Conservation (phyloP, 805 yeast genomes). For the Cyberlindnera maritima region DNA sequence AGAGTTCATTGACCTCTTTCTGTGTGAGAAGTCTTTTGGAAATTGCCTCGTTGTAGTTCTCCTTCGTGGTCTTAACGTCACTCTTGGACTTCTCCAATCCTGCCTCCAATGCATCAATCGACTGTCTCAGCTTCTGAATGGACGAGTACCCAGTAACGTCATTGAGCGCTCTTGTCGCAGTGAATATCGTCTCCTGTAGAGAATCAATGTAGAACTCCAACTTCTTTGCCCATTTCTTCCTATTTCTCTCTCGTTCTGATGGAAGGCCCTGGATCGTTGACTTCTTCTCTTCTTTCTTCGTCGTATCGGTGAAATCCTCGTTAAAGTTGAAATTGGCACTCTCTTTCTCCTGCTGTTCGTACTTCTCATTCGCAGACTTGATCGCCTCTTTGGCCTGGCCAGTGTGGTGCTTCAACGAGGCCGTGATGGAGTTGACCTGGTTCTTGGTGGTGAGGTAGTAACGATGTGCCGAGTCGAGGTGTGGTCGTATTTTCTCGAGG, state of each 20-base stretch:
- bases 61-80: conserved; percentile 47
- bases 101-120: conserved; percentile 55
- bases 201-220: conserved; percentile 51
- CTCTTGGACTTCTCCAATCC: conserved; percentile 47
- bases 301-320: conserved; percentile 28
- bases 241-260: conserved; percentile 40
- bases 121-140: conserved; percentile 66
- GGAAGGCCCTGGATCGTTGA: conserved; percentile 39
- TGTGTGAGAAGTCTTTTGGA: conserved; percentile 67
- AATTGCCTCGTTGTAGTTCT: conserved; percentile 56
- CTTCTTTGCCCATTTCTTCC: conserved; percentile 41
- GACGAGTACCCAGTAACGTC: conserved; percentile 89
- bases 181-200: conserved; percentile 52
- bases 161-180: conserved; percentile 69
- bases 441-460: conserved; percentile 17
- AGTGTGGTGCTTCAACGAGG: conserved; percentile 21
- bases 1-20: conserved; percentile 78
- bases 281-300: conserved; percentile 8
- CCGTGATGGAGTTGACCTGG: conserved; percentile 12
- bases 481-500: conserved; percentile 19
- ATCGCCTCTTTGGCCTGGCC: conserved; percentile 34
- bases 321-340: conserved; percentile 35
- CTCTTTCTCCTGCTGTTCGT: conserved; percentile 36
- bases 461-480: conserved; percentile 19
- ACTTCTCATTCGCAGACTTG: conserved; percentile 35